phyloP scores from a whole-genome alignment of 164 flowering plant species.

The Magnolia officinalis region DNA sequence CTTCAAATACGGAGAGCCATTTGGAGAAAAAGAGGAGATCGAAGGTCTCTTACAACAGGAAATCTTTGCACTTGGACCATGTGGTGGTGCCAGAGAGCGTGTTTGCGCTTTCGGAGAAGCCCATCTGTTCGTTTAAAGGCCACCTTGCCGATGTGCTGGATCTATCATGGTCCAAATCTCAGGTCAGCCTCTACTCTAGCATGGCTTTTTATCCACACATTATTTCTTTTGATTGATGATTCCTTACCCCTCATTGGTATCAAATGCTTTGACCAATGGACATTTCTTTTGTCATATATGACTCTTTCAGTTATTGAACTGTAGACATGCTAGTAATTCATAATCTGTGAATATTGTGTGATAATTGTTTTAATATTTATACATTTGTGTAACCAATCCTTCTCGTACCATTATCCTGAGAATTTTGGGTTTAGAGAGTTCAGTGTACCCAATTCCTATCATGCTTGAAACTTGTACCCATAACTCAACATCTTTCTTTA shows the following conservation, averaged over 20 bases:
- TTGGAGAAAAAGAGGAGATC: constrained; percentile 74
- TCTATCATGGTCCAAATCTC: constrained; percentile 96
- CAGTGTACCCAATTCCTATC: too few species aligned
- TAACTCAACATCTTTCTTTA: too few species aligned
- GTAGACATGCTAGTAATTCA: too few species aligned
- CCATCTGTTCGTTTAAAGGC: constrained; percentile 81
- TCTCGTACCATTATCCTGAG: too few species aligned
- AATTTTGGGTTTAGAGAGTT: too few species aligned
- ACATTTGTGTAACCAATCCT: too few species aligned
- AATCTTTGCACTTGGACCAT: constrained; percentile 69
- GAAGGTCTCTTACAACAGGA: constrained; percentile 62
- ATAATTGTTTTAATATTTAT: too few species aligned
- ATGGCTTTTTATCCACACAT: too few species aligned
- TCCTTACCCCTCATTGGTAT: neutral
- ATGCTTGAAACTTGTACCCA: too few species aligned
- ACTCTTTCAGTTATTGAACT: too few species aligned
- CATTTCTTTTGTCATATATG: too few species aligned
- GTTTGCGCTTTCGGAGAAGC: constrained; percentile 85
- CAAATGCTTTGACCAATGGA: neutral
- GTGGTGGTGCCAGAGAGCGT: constrained; percentile 70
- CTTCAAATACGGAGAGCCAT: constrained; percentile 41
- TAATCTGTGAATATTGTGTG: too few species aligned
- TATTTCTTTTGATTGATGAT: neutral
- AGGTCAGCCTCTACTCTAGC: constrained; percentile 51
- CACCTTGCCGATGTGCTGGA: constrained; percentile 92